Evolutionary conservation across 2,329 filamentous ascomycete species (phyloP), one percentile per base, ranked within the genome.

Genomic region (Cadophora malorum): DNA sequence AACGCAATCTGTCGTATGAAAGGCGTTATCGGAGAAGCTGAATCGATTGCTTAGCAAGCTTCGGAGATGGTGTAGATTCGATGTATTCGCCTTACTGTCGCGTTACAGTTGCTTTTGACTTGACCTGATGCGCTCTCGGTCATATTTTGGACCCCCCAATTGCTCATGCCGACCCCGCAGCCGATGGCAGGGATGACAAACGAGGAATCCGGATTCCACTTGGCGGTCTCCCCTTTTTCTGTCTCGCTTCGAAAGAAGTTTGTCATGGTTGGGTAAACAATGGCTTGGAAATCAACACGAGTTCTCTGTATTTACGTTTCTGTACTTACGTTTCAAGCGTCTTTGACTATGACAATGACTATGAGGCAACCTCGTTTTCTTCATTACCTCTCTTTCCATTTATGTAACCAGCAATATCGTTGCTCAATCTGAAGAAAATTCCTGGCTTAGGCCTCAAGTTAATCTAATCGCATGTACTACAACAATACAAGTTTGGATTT

Each of bases 31-130:
- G 56, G 56, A 41, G 35, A 41, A 59, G 35, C n/a, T 19, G 19
- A 28, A 41, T 59, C 23, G 10, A 16, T 59, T 59, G 56, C 56
- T 59, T 45, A 59, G 21, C 9, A 59, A 59, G 33, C 56, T 59
- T 59, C 56, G 56, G 56, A 41, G 56, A 59, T 59, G 16, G 16
- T 58, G 45, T 21, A 33, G 6, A 31, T 5, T 19, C 23, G 23
- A 19, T 4, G 35, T 38, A 38, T 5, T 3, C 5, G 28, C 28
- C 28, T 28, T 28, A 28, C 28, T 28, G 28, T 28, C 28, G 28
- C 28, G 5, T 28, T 5, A 28, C 28, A 28, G 28, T 28, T 28
- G 5, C 28, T 28, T 28, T 28, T 19, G 25, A 31, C 12, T 14
- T 55, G 14, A 19, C 4, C 10, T n/a, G 41, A 47, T 47, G 14